Conservation (phyloP, 805 yeast species). For the Monosporozyma aerobia region DNA sequence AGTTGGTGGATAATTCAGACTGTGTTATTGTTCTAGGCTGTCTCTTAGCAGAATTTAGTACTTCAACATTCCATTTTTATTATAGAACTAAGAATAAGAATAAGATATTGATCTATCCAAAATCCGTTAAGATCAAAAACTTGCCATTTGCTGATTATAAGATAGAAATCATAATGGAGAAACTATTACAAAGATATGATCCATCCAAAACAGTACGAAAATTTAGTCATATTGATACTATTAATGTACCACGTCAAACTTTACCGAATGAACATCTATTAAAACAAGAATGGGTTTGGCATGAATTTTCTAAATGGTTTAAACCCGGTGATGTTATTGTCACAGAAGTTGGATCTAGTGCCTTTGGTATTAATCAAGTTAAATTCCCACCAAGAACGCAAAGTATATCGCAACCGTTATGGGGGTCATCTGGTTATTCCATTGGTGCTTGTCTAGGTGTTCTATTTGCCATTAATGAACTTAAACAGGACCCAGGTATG, state of each 20-base stretch:
- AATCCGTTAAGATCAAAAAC: constrained; percentile 50
- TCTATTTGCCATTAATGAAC: constrained; percentile 46
- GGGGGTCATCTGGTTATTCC: constrained; percentile 62
- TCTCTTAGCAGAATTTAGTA: constrained; percentile 70
- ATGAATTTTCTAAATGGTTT: constrained; percentile 42
- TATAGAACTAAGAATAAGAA: constrained; percentile 46
- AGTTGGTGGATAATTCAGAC: constrained; percentile 61
- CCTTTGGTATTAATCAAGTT: constrained; percentile 52
- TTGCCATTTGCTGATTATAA: constrained; percentile 54
- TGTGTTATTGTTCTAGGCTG: constrained; percentile 67
- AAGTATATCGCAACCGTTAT: constrained; percentile 53
- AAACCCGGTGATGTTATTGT: constrained; percentile 49
- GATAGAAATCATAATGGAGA: constrained; percentile 38
- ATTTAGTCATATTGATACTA: constrained; percentile 9
- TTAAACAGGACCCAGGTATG: constrained; percentile 2
- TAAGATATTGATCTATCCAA: constrained; percentile 59
- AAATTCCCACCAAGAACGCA: constrained; percentile 41
- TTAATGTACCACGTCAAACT: constrained; percentile 20
- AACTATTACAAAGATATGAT: constrained; percentile 25
- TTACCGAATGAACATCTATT: constrained; percentile 17
- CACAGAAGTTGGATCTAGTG: constrained; percentile 58
- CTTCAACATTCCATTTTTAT: constrained; percentile 67
- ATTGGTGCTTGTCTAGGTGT: constrained; percentile 59
- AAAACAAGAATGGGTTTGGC: constrained; percentile 42
- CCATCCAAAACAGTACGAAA: constrained; percentile 13